Evolutionary conservation across 2,329 filamentous ascomycete species (phyloP), one percentile per base, ranked within the genome.

Genomic region (Aspergillus sp.): DNA sequence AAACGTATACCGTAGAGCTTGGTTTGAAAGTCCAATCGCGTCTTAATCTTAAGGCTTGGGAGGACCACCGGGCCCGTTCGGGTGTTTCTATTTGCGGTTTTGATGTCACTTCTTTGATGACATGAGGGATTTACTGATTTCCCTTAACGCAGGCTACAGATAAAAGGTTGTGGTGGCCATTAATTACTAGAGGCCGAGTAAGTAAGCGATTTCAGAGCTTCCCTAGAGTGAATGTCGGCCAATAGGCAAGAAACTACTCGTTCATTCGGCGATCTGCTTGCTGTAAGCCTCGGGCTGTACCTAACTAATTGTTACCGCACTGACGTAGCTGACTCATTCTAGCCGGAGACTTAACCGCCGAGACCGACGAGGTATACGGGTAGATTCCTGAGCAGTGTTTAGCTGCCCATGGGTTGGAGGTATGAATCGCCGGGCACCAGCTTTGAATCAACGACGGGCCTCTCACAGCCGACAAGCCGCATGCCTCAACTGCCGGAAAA

Each of bases 401-500:
- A 31, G 27, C 27, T 31, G 27, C 9, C 19, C n/a, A n/a, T 17
- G 21, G 15, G 17, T 25, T 12, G 19, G 31, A 56, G 45, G 55
- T 40, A 64, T 65, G 62, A 59, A 62, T 40, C 35, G 44, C 21
- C 27, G n/a, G 37, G 11, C 27, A 33, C 37, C 31, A 17, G 35
- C 41, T 43, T 23, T 47, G n/a, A 49, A 52, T 41, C 44, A 43
- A 35, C 54, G 45, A 55, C 62, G 51, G 37, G 31, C 61, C 44
- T 52, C 59, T 14, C 62, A 68, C 41, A 64, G 58, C 53, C 71
- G 73, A 60, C 72, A 73, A 55, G 72, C 85, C 9, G 85, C 85
- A 41, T 88, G 86, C 70, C 76, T 88, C 40, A 83, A 82, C 59
- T 90, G 87, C 67, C 81, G 87, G 56, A 80, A 81, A 64, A 88